Percentiles rank a stretch among this genome's conserved stretches.
These are phyloP conservation scores for Cryptococcus amylolentus DNA, from an alignment of 1,284 basidiomycete genomes.

Conservation along the genomic window DNA sequence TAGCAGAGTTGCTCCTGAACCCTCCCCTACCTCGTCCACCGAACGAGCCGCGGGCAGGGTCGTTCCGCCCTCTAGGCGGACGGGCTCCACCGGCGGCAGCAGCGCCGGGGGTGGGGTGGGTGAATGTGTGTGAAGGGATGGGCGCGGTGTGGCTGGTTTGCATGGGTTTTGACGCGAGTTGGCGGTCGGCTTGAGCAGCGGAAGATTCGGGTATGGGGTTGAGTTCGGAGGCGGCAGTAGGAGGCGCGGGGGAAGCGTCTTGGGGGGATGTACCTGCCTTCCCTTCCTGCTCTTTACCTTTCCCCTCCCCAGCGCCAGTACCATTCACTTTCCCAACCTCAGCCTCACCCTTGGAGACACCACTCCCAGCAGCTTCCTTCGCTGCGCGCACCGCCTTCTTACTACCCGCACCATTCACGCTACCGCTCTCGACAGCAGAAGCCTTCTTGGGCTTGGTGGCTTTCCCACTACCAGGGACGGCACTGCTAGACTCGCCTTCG, in stretches of 20 bases:
- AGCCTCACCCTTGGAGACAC: background rate
- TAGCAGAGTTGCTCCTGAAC: constrained; percentile 14
- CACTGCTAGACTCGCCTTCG: constrained; percentile 6
- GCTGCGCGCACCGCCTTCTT: no score
- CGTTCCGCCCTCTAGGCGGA: constrained; percentile 18
- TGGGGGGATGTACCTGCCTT: background rate
- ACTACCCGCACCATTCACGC: no score
- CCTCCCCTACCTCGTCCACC: constrained; percentile 31
- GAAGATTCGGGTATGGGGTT: background rate
- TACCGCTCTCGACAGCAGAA: background rate
- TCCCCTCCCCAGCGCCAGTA: background rate
- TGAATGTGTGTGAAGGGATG: constrained; percentile 25
- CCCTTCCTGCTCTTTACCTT: background rate
- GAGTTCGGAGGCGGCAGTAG: background rate
- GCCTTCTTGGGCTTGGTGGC: constrained; percentile 14
- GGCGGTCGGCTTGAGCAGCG: background rate
- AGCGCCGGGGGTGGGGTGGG: constrained; percentile 6
- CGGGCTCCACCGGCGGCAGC: constrained; percentile 6
- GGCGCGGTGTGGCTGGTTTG: constrained; percentile 17
- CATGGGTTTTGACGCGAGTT: background rate
- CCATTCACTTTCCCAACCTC: background rate
- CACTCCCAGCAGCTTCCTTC: no score
- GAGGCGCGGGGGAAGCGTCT: background rate
- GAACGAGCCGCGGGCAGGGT: constrained; percentile 27
- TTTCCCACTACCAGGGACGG: constrained; percentile 4